Evolutionary conservation across 306 rosid species (phyloP).

Genomic region (Lathyrus aphaca): DNA sequence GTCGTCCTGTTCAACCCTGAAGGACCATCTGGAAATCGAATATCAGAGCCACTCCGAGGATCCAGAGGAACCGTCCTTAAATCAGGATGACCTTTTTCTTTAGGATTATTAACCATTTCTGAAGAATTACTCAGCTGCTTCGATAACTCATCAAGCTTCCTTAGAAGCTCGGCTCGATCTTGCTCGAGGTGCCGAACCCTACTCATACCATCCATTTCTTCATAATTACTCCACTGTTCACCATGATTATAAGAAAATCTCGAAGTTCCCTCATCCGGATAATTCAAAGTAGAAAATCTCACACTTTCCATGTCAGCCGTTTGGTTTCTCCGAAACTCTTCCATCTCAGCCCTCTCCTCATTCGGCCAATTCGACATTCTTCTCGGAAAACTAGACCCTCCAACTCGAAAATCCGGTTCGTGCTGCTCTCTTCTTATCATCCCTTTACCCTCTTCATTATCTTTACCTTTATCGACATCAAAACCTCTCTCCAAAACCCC

Average conservation of each 20-base stretch:
- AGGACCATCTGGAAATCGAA: conserved; percentile 60
- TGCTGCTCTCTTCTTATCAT: conserved; percentile 50
- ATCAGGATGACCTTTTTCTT: conserved; percentile 56
- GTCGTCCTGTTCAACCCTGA: conserved; percentile 53
- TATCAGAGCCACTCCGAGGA: conserved; percentile 53
- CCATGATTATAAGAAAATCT: conserved; percentile 53
- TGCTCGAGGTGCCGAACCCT: conserved; percentile 72
- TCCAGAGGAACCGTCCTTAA: conserved; percentile 62
- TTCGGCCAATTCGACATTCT: conserved; percentile 58
- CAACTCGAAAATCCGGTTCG: conserved; percentile 45
- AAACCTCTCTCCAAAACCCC: conserved; percentile 46
- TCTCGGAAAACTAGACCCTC: conserved; percentile 47
- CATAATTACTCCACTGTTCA: conserved; percentile 53
- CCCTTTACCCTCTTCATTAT: conserved; percentile 44
- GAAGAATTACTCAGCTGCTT: conserved; percentile 79
- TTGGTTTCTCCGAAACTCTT: conserved; percentile 48
- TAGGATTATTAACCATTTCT: conserved; percentile 56
- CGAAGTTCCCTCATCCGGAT: conserved; percentile 69
- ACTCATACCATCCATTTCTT: conserved; percentile 53
- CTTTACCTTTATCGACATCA: conserved; percentile 42
- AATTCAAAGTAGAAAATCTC: conserved; percentile 68
- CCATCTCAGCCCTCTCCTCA: conserved; percentile 56
- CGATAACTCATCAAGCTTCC: conserved; percentile 86
- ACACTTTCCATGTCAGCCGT: conserved; percentile 58
- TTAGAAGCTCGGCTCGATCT: conserved; percentile 85